phyloP scores from a whole-genome alignment of 2,329 filamentous ascomycete genomes.

The Cadophora malorum region DNA sequence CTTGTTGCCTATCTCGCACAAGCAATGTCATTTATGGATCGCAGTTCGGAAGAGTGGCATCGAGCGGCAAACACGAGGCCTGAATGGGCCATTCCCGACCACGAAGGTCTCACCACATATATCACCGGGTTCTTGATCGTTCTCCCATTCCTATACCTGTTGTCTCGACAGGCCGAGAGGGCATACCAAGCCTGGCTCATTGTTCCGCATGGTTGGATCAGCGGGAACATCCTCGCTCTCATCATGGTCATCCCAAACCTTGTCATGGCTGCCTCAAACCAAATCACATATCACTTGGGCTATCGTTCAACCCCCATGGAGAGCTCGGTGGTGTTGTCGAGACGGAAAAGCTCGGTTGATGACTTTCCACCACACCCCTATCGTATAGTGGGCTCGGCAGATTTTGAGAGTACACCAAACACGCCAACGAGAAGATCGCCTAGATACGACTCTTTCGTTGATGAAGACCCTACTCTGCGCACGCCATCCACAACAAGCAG shows the following conservation, averaged over 20 bases:
- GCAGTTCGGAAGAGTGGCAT: neutral
- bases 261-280: neutral
- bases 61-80: neutral
- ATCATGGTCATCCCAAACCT: neutral
- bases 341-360: neutral
- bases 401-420: neutral
- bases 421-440: neutral
- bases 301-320: neutral
- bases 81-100: neutral
- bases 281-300: neutral
- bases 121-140: neutral
- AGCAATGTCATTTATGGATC: neutral
- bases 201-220: neutral
- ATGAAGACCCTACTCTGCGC: neutral
- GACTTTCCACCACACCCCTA: neutral
- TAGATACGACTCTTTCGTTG: neutral
- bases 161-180: neutral
- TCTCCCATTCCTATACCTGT: neutral
- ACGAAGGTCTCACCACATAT: neutral
- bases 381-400: neutral
- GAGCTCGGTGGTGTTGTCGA: neutral
- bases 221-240: neutral
- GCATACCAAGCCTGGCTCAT: neutral
- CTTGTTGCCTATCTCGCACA: slow-evolving; percentile 1
- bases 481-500: neutral